These are phyloP conservation scores for Hypoxylon sp. DNA, from an alignment of 2,329 filamentous ascomycete genomes.

Conservation along the genomic window DNA sequence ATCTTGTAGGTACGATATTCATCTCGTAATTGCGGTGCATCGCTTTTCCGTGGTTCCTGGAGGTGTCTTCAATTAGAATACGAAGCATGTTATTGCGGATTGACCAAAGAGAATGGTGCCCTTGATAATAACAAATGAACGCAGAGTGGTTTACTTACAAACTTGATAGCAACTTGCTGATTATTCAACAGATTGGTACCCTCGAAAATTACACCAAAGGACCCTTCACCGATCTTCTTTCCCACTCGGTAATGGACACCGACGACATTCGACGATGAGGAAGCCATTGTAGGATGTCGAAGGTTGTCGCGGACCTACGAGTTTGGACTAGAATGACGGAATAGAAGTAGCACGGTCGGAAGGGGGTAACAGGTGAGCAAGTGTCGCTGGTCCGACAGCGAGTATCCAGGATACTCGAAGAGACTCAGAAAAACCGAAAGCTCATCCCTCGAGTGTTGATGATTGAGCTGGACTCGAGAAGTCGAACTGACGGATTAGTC, in stretches of 20 bases:
- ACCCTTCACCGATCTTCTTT: constrained; percentile 99
- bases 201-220: constrained; percentile 98
- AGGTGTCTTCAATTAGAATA: constrained; percentile 26
- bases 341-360: constrained; percentile 34
- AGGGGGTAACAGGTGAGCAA: constrained; percentile 17
- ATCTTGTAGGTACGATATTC: constrained; percentile 99
- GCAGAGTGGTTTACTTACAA: constrained; percentile 71
- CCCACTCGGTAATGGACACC: constrained; percentile 98
- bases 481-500: constrained; percentile 46
- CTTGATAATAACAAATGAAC: constrained; percentile 15
- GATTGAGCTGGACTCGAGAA: constrained; percentile 43
- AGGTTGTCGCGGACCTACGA: constrained; percentile 19
- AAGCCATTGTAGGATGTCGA: constrained; percentile 72
- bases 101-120: neutral
- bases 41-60: constrained; percentile 98
- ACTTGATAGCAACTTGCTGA: constrained; percentile 99
- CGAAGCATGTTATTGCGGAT: neutral
- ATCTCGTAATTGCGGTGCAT: constrained; percentile 96
- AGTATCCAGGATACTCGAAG: constrained; percentile 52
- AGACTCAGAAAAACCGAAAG: constrained; percentile 42
- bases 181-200: constrained; percentile 99
- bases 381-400: constrained; percentile 41
- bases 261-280: constrained; percentile 94
- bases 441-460: constrained; percentile 47
- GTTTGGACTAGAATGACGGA: constrained; percentile 22